These are phyloP conservation scores for Microstegium vimineum DNA, from an alignment of 176 grass and related monocot genomes.

Conservation along the genomic window DNA sequence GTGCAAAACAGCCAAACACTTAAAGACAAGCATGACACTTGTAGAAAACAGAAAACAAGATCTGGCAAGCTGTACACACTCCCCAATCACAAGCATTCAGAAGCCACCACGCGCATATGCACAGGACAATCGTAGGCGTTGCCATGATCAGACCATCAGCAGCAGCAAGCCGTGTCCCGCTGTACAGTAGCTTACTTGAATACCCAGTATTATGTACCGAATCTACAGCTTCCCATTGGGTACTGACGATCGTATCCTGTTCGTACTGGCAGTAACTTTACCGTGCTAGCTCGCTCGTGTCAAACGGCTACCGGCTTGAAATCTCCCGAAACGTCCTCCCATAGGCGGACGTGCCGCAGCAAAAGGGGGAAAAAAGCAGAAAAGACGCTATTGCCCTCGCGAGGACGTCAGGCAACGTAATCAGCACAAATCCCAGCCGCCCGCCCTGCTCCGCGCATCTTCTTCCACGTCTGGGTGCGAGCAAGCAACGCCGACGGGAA, in stretches of 20 bases:
- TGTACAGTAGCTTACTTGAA: neutral
- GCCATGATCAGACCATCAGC: neutral
- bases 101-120: neutral
- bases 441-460: neutral
- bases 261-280: neutral
- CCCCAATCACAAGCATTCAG: neutral
- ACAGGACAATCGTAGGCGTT: neutral
- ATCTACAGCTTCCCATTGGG: neutral
- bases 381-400: neutral
- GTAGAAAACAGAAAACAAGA: neutral
- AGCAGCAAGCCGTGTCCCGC: neutral
- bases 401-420: neutral
- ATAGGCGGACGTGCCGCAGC: neutral
- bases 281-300: neutral
- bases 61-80: neutral
- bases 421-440: slow-evolving; percentile 9
- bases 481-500: neutral
- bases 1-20: neutral
- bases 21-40: neutral
- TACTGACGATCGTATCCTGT: neutral
- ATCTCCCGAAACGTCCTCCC: neutral
- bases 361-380: neutral
- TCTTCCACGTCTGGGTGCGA: neutral
- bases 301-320: neutral
- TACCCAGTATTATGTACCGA: neutral